phyloP scores from a whole-genome alignment of 2,329 filamentous ascomycete species.

The Mycosphaerelloides madeirae region DNA sequence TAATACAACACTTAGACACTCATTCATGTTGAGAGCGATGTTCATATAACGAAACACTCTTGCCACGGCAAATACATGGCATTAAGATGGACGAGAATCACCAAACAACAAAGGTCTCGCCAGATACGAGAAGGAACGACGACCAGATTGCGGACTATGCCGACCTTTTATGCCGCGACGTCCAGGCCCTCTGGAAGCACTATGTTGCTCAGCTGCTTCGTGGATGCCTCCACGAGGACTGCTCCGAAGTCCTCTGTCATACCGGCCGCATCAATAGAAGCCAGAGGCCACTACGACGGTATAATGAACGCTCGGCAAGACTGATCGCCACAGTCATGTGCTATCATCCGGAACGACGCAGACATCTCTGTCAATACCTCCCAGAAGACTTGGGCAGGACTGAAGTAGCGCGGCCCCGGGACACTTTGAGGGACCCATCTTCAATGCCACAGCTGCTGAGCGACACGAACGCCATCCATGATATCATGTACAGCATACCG shows the following conservation, averaged over 20 bases:
- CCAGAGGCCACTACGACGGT: constrained; percentile 66
- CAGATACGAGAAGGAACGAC: too few relatives aligned
- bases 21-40: too few relatives aligned
- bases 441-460: constrained; percentile 56
- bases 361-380: constrained; percentile 56
- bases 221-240: constrained; percentile 65
- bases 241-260: constrained; percentile 70
- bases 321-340: constrained; percentile 73
- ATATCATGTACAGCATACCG: background rate
- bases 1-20: too few relatives aligned
- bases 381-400: constrained; percentile 9
- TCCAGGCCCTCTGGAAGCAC: constrained; percentile 6
- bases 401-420: background rate
- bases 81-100: too few relatives aligned
- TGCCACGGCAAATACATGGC: too few relatives aligned
- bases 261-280: constrained; percentile 63
- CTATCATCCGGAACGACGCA: constrained; percentile 67
- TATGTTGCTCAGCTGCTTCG: constrained; percentile 67
- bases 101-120: too few relatives aligned
- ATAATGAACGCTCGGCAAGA: constrained; percentile 73
- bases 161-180: background rate
- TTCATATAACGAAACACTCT: too few relatives aligned
- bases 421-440: constrained; percentile 43
- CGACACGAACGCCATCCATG: constrained; percentile 18
- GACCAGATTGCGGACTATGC: background rate